These are phyloP conservation scores for Coemansia nantahalensis DNA, from an alignment of 192 early-diverging fungal genomes.

Conservation along the genomic window DNA sequence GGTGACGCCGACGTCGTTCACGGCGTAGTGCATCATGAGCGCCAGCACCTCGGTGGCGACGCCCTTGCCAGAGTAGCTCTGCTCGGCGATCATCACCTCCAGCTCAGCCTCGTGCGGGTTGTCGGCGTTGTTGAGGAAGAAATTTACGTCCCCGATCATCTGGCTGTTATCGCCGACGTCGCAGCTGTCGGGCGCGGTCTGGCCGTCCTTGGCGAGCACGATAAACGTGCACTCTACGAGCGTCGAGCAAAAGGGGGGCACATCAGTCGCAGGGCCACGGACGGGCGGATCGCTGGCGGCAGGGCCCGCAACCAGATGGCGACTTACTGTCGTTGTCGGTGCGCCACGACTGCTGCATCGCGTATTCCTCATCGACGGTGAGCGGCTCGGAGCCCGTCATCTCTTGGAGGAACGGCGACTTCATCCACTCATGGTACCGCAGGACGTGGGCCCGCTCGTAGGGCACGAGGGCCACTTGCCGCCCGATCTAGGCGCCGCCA, in stretches of 20 bases:
- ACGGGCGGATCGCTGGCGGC: neutral
- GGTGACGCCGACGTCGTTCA: constrained; percentile 37
- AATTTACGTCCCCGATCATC: constrained; percentile 96
- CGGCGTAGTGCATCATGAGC: constrained; percentile 53
- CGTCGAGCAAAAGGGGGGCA: neutral
- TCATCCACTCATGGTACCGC: constrained; percentile 95
- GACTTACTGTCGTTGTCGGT: constrained; percentile 70
- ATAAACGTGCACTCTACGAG: constrained; percentile 78
- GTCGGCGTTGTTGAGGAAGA: constrained; percentile 85
- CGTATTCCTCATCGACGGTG: constrained; percentile 89
- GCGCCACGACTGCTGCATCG: constrained; percentile 90
- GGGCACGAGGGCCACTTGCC: constrained; percentile 71
- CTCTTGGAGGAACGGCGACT: constrained; percentile 83
- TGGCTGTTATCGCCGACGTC: constrained; percentile 34
- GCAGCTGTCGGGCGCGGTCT: neutral
- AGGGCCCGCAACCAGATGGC: constrained; percentile 11
- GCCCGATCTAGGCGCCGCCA: constrained; percentile 53
- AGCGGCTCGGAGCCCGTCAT: constrained; percentile 96
- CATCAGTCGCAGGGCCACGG: neutral
- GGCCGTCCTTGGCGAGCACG: constrained; percentile 36
- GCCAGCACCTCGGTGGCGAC: constrained; percentile 44
- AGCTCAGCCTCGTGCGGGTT: constrained; percentile 76
- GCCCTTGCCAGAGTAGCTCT: constrained; percentile 19
- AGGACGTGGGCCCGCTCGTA: constrained; percentile 84
- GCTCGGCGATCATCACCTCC: constrained; percentile 92